A percentile compares a stretch with the other conserved stretches of the same genome.
Evolutionary conservation across 2,329 filamentous ascomycete species (phyloP).

Genomic region (Microdochium paspali): DNA sequence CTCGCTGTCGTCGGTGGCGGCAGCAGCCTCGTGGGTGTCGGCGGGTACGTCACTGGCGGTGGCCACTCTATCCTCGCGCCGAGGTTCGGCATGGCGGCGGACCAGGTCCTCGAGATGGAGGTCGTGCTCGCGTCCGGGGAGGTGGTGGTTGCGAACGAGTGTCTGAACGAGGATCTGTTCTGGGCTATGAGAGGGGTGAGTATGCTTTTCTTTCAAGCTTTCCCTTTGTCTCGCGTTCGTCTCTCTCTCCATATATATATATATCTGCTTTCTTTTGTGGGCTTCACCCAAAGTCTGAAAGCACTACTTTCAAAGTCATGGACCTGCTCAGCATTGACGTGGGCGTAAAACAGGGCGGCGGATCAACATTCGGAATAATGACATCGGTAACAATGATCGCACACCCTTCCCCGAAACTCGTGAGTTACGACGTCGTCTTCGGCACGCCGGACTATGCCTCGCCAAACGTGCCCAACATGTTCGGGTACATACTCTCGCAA

Average conservation of each 20-base stretch:
- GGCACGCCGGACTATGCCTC: slow-evolving; percentile 16
- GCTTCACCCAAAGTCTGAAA: too few relatives aligned
- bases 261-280: background rate
- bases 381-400: slow-evolving; percentile 46
- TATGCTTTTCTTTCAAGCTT: background rate
- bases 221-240: background rate
- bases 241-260: background rate
- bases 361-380: slow-evolving; percentile 51
- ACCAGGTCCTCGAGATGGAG: slow-evolving; percentile 50
- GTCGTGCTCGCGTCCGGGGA: slow-evolving; percentile 43
- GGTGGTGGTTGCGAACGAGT: slow-evolving; percentile 39
- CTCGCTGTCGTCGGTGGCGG: slow-evolving; percentile 45
- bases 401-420: slow-evolving; percentile 25
- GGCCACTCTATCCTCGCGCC: slow-evolving; percentile 47
- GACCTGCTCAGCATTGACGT: too few relatives aligned
- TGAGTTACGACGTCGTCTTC: slow-evolving; percentile 15
- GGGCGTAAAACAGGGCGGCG: slow-evolving; percentile 50
- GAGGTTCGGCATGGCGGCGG: slow-evolving; percentile 48
- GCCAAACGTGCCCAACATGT: slow-evolving; percentile 32
- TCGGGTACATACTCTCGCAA: slow-evolving; percentile 34
- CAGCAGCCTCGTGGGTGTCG: slow-evolving; percentile 45
- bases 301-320: background rate
- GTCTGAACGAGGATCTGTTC: slow-evolving; percentile 47
- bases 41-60: slow-evolving; percentile 52
- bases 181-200: slow-evolving; percentile 53